Conservation (phyloP, 495 filamentous ascomycete species). For the Hyaloscypha hepaticicola region DNA sequence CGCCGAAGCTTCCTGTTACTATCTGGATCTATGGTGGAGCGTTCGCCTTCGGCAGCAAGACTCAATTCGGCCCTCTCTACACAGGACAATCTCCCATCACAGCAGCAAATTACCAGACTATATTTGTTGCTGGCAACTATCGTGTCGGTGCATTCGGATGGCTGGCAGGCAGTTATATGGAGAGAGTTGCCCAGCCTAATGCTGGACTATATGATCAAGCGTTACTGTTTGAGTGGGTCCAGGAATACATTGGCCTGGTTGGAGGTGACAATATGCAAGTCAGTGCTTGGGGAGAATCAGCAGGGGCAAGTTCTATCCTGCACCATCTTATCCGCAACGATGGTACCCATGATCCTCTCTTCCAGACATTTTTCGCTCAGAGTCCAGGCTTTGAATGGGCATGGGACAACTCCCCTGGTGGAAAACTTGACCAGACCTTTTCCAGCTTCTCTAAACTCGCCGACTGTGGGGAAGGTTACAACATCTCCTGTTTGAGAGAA, state of each 20-base stretch:
- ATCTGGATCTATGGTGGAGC: slow-evolving; percentile 62
- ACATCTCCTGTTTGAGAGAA: neutral
- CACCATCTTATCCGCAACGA: slow-evolving; percentile 53
- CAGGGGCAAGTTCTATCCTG: slow-evolving; percentile 63
- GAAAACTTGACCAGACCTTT: slow-evolving; percentile 3
- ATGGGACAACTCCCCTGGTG: neutral
- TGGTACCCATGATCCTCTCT: slow-evolving; percentile 1
- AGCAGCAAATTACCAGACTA: slow-evolving; percentile 31
- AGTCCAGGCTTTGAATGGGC: slow-evolving; percentile 23
- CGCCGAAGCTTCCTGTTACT: slow-evolving; percentile 23
- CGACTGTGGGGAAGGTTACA: neutral
- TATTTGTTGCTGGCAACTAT: slow-evolving; percentile 62
- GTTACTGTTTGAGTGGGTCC: slow-evolving; percentile 69
- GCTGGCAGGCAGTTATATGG: slow-evolving; percentile 48
- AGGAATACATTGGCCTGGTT: slow-evolving; percentile 64
- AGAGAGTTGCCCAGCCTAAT: slow-evolving; percentile 55
- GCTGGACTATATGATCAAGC: slow-evolving; percentile 65
- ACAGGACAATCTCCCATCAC: slow-evolving; percentile 2
- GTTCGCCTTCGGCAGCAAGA: slow-evolving; percentile 52
- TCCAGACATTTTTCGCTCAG: slow-evolving; percentile 28
- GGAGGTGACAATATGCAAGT: slow-evolving; percentile 64
- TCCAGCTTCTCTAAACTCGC: neutral
- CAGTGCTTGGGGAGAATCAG: slow-evolving; percentile 69
- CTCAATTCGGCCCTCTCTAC: slow-evolving; percentile 33
- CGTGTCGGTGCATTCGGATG: slow-evolving; percentile 50